A percentile compares a stretch with the other conserved stretches of the same genome.
Evolutionary conservation across 1,284 basidiomycete species (phyloP).

Genomic region (Peniophora sp.): DNA sequence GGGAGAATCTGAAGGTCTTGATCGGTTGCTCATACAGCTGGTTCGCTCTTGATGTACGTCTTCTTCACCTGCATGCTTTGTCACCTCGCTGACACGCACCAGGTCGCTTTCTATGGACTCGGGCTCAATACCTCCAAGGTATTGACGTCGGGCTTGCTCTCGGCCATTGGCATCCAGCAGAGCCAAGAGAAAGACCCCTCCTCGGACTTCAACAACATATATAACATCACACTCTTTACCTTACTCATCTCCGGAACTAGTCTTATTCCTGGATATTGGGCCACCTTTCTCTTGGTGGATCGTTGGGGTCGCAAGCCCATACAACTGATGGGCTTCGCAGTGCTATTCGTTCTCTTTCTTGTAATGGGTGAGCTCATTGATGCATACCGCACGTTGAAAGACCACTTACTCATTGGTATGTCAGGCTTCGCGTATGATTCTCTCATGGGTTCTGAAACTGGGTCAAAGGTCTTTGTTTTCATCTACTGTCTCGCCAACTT

Average conservation of each 20-base stretch:
- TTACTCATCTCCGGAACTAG: slow-evolving; percentile 44
- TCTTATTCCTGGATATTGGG: slow-evolving; percentile 45
- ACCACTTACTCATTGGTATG: too few species aligned
- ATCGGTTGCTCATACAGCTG: slow-evolving; percentile 45
- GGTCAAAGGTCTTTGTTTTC: slow-evolving; percentile 46
- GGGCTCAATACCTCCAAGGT: slow-evolving; percentile 70
- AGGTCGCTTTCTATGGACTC: slow-evolving; percentile 80
- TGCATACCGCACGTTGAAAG: slow-evolving; percentile 1
- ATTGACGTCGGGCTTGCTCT: slow-evolving; percentile 39
- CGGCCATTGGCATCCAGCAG: slow-evolving; percentile 45
- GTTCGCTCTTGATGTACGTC: slow-evolving; percentile 55
- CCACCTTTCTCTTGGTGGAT: slow-evolving; percentile 41
- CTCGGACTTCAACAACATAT: slow-evolving; percentile 10
- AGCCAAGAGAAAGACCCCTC: slow-evolving; percentile 11
- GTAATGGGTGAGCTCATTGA: slow-evolving; percentile 32
- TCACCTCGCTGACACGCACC: slow-evolving; percentile 16
- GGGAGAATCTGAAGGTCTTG: slow-evolving; percentile 37
- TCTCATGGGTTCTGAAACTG: slow-evolving; percentile 33
- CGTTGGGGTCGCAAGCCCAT: slow-evolving; percentile 43
- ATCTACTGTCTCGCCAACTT: slow-evolving; percentile 56
- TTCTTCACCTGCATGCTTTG: slow-evolving; percentile 27
- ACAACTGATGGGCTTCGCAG: slow-evolving; percentile 51
- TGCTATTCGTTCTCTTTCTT: slow-evolving; percentile 45
- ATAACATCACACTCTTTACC: slow-evolving; percentile 24
- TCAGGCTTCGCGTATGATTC: slow-evolving; percentile 52